Evolutionary conservation across 2,329 filamentous ascomycete genomes (phyloP).

Genomic region (Bipolaris cookei): DNA sequence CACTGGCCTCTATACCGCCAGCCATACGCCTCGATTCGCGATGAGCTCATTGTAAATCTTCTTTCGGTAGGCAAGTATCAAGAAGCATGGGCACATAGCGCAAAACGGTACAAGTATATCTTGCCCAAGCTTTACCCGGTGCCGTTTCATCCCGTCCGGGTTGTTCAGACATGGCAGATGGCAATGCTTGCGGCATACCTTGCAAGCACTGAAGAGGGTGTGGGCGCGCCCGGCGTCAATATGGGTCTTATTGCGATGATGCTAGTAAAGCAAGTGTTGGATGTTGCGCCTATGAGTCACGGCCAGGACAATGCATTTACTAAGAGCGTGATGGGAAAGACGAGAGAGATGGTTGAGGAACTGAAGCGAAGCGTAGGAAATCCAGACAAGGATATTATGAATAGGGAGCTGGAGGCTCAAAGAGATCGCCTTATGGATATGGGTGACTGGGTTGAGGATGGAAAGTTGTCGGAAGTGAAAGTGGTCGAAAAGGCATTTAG

Average conservation of each 20-base stretch:
- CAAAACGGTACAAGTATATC: constrained; percentile 59
- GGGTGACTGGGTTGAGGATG: constrained; percentile 32
- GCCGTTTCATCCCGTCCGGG: constrained; percentile 60
- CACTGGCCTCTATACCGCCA: constrained; percentile 60
- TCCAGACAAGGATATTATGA: constrained; percentile 28
- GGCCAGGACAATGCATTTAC: constrained; percentile 52
- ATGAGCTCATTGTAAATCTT: constrained; percentile 59
- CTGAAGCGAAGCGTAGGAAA: constrained; percentile 31
- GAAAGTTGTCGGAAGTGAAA: neutral
- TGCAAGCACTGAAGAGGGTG: constrained; percentile 30
- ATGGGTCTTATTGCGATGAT: constrained; percentile 53
- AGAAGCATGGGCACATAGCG: constrained; percentile 58
- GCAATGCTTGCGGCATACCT: constrained; percentile 47
- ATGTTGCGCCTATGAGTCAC: constrained; percentile 52
- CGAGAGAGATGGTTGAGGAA: constrained; percentile 41
- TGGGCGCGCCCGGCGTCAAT: constrained; percentile 46
- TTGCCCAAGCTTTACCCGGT: constrained; percentile 60
- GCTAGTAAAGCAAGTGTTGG: constrained; percentile 51
- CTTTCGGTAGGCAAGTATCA: constrained; percentile 53
- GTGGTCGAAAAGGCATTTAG: constrained; percentile 12
- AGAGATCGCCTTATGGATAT: constrained; percentile 38
- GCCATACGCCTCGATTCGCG: constrained; percentile 61
- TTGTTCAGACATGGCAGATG: constrained; percentile 56
- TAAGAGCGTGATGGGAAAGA: constrained; percentile 48
- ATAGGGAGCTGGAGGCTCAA: constrained; percentile 37